phyloP scores from a whole-genome alignment of 2,329 filamentous ascomycete species.

The Cercospora sojina region DNA sequence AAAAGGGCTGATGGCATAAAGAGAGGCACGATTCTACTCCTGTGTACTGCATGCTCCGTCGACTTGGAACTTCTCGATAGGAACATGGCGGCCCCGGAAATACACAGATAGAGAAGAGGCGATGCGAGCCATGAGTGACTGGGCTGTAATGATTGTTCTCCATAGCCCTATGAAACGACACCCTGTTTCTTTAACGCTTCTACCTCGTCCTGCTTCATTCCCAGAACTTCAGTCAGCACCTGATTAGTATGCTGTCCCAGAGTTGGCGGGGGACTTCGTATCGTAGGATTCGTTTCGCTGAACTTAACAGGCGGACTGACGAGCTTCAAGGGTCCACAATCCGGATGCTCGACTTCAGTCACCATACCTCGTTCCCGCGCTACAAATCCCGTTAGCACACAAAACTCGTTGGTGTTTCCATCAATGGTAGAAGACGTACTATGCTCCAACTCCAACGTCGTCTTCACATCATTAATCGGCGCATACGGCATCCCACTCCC shows the following conservation, averaged over 20 bases:
- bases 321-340: conserved; percentile 81
- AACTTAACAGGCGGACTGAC: conserved; percentile 96
- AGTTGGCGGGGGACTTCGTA: conserved; percentile 76
- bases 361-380: conserved; percentile 82
- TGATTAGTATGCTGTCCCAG: conserved; percentile 86
- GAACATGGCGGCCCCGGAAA: too few relatives aligned
- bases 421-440: conserved; percentile 51
- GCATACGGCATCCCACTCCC: conserved; percentile 93
- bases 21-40: not conserved
- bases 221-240: conserved; percentile 64
- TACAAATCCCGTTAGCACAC: conserved; percentile 31
- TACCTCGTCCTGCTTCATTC: conserved; percentile 61
- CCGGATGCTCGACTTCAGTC: conserved; percentile 76
- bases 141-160: not conserved
- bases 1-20: not conserved
- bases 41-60: not conserved
- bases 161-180: conserved; percentile 50
- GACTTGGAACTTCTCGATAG: too few relatives aligned
- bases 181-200: conserved; percentile 62
- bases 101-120: not conserved
- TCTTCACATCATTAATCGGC: conserved; percentile 89
- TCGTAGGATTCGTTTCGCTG: conserved; percentile 73
- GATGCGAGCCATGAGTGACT: not conserved
- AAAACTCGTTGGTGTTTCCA: not conserved
- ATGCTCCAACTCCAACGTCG: conserved; percentile 79